phyloP scores from a whole-genome alignment of 2,329 filamentous ascomycete species.

The Ascochyta fabae region DNA sequence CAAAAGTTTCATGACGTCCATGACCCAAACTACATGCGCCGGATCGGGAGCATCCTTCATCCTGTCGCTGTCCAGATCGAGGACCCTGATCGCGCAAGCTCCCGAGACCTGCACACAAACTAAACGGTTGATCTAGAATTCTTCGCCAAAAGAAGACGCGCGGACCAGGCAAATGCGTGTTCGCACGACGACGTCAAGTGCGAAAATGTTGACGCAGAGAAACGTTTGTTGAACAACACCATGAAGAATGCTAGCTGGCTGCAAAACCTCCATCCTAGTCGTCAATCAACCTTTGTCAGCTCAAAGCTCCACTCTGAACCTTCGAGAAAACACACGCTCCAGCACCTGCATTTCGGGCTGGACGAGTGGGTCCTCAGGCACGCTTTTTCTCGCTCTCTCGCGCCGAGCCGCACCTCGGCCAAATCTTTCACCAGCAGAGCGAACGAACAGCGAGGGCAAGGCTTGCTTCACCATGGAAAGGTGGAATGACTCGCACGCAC shows the following conservation, averaged over 20 bases:
- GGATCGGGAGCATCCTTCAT: conserved; percentile 6
- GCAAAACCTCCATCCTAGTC: background rate
- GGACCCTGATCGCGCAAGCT: conserved; percentile 15
- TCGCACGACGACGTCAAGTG: background rate
- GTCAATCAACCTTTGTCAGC: conserved; percentile 8
- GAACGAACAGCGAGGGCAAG: conserved; percentile 3
- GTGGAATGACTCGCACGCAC: conserved; percentile 8
- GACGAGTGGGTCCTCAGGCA: conserved; percentile 2
- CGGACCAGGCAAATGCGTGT: conserved; percentile 8
- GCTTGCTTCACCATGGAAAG: background rate
- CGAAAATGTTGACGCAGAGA: too few species aligned
- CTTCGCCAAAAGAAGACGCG: background rate
- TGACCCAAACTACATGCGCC: conserved; percentile 2
- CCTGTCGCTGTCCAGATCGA: conserved; percentile 10
- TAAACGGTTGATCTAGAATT: conserved; percentile 9
- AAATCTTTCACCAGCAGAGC: conserved; percentile 1
- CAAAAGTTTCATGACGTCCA: conserved; percentile 10
- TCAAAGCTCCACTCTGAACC: conserved; percentile 1
- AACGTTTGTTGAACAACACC: background rate
- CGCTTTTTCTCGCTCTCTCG: conserved; percentile 6
- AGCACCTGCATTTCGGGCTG: background rate
- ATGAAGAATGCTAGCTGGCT: background rate
- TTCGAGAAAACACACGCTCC: conserved; percentile 6
- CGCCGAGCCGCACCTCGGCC: conserved; percentile 20
- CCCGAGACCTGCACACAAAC: background rate